Conservation (phyloP, 805 yeast genomes). For the Scheffersomyces ergatensis region DNA sequence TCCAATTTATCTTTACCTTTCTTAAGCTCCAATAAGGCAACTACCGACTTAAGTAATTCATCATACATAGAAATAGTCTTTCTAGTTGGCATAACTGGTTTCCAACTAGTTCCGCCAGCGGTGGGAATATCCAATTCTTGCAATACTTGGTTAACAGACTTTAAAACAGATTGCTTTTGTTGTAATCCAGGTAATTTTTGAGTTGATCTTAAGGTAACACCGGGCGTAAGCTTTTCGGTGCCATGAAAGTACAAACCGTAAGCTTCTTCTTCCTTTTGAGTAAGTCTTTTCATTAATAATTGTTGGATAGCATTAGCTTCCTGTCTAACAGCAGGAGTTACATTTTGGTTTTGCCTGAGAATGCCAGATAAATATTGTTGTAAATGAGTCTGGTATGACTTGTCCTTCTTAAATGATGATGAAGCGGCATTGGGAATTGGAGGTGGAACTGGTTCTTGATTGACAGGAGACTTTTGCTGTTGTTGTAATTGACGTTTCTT, state of each 20-base stretch:
- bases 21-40: constrained; percentile 75
- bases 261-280: constrained; percentile 76
- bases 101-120: constrained; percentile 46
- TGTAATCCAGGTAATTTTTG: constrained; percentile 43
- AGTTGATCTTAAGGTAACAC: constrained; percentile 78
- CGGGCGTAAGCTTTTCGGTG: constrained; percentile 66
- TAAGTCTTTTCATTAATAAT: constrained; percentile 53
- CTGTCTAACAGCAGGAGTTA: constrained; percentile 22
- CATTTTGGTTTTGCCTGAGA: constrained; percentile 30
- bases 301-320: constrained; percentile 41
- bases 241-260: constrained; percentile 81
- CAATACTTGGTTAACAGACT: constrained; percentile 66
- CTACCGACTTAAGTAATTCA: constrained; percentile 64
- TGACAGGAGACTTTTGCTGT: constrained; percentile 12
- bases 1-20: constrained; percentile 84
- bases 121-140: constrained; percentile 79
- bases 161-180: constrained; percentile 68
- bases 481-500: constrained; percentile 51
- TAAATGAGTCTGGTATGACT: constrained; percentile 43
- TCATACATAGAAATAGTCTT: constrained; percentile 77
- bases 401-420: constrained; percentile 43
- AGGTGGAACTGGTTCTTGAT: constrained; percentile 53
- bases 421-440: constrained; percentile 57
- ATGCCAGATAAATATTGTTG: constrained; percentile 40
- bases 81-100: constrained; percentile 86